Evolutionary conservation across 1,284 basidiomycete species (phyloP).

Genomic region (Nidula niveotomentosa): DNA sequence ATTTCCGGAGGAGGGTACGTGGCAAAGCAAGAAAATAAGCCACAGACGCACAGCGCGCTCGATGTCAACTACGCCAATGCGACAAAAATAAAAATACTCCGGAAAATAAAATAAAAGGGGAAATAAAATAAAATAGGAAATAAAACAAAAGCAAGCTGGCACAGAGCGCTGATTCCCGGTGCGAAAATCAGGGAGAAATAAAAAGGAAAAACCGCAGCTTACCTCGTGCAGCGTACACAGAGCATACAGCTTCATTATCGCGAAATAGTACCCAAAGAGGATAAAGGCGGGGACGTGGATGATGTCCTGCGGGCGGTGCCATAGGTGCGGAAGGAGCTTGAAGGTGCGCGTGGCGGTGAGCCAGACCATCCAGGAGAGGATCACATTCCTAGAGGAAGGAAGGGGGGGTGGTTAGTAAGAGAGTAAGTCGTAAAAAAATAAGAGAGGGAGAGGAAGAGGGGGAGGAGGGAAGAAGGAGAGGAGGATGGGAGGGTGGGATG

Average conservation of each 20-base stretch:
- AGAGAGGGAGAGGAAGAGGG: not conserved
- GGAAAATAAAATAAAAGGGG: too few species aligned
- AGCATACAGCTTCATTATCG: conserved; percentile 87
- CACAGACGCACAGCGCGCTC: too few species aligned
- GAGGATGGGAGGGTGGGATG: too few species aligned
- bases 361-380: conserved; percentile 78
- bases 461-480: not conserved
- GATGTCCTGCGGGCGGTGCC: conserved; percentile 82
- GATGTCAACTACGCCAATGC: too few species aligned
- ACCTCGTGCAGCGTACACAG: conserved; percentile 82
- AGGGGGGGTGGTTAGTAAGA: not conserved
- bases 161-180: not conserved
- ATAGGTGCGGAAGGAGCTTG: conserved; percentile 88
- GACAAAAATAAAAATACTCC: too few species aligned
- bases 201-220: conserved; percentile 6
- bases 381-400: conserved; percentile 60
- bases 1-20: too few species aligned
- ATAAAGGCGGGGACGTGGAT: conserved; percentile 93
- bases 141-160: too few species aligned
- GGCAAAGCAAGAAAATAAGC: too few species aligned
- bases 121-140: too few species aligned
- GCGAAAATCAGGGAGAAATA: not conserved
- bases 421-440: not conserved
- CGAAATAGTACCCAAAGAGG: conserved; percentile 86
- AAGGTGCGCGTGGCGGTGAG: conserved; percentile 80